These are phyloP conservation scores for Globisporangium perplexum DNA, from an alignment of 352 stramenopile genomes.

Conservation along the genomic window DNA sequence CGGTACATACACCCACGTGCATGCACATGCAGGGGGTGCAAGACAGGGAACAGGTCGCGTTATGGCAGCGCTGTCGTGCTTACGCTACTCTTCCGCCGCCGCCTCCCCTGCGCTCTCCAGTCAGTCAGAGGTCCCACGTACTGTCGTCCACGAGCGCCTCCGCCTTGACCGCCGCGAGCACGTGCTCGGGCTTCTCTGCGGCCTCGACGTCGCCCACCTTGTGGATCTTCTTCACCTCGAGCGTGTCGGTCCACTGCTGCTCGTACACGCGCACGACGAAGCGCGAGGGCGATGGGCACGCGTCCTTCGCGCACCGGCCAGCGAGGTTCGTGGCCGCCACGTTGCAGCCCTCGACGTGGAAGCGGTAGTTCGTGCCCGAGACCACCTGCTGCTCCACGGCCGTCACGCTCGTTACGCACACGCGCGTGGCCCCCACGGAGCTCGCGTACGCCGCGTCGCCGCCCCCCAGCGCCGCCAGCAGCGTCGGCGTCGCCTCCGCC, in stretches of 20 bases:
- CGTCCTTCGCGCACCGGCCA: slow-evolving; percentile 28
- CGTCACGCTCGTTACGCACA: slow-evolving; percentile 34
- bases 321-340: slow-evolving; percentile 26
- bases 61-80: neutral
- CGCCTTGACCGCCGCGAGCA: neutral
- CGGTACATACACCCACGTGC: neutral
- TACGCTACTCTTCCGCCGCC: neutral
- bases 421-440: slow-evolving; percentile 25
- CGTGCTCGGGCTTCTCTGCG: neutral
- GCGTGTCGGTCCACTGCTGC: slow-evolving; percentile 58
- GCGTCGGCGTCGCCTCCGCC: slow-evolving; percentile 1
- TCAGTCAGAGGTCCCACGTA: slow-evolving; percentile 12
- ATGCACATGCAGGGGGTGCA: neutral
- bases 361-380: slow-evolving; percentile 70
- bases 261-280: slow-evolving; percentile 57
- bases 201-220: neutral
- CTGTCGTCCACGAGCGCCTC: slow-evolving; percentile 4
- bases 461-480: slow-evolving; percentile 6
- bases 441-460: slow-evolving; percentile 17
- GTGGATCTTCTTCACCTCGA: slow-evolving; percentile 49
- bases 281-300: slow-evolving; percentile 17
- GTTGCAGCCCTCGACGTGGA: slow-evolving; percentile 52
- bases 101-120: neutral
- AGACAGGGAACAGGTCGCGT: neutral
- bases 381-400: slow-evolving; percentile 41